Evolutionary conservation across 2,329 filamentous ascomycete genomes (phyloP).

Genomic region (Diplocarpon mali): DNA sequence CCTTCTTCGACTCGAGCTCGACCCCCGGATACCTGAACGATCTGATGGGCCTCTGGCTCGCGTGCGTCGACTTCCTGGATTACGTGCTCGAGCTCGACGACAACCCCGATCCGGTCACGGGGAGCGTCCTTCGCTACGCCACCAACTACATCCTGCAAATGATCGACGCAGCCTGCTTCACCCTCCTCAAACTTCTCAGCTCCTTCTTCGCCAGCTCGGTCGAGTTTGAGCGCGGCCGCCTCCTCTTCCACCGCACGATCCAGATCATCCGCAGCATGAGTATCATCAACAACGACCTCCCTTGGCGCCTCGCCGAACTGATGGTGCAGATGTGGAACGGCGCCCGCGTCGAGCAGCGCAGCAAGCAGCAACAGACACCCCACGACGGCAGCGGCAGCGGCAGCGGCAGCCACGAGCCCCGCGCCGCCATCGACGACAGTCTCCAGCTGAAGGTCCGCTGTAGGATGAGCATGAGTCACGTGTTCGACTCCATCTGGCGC

Average conservation of each 20-base stretch:
- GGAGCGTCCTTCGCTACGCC: constrained; percentile 48
- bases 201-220: constrained; percentile 66
- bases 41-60: constrained; percentile 64
- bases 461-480: constrained; percentile 73
- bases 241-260: constrained; percentile 61
- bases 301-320: constrained; percentile 71
- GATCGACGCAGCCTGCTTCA: constrained; percentile 71
- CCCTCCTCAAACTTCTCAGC: constrained; percentile 66
- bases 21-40: constrained; percentile 64
- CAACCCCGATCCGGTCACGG: not conserved
- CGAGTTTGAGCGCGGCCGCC: constrained; percentile 55
- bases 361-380: constrained; percentile 32
- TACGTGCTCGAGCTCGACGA: constrained; percentile 42
- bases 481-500: constrained; percentile 77
- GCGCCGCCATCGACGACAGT: constrained; percentile 47
- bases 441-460: constrained; percentile 74
- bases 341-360: constrained; percentile 28
- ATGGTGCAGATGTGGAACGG: constrained; percentile 79
- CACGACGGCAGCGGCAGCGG: constrained; percentile 27
- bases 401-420: constrained; percentile 26
- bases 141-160: constrained; percentile 77
- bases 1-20: constrained; percentile 69
- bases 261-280: constrained; percentile 60
- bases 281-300: constrained; percentile 66
- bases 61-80: constrained; percentile 59